Percentiles rank a stretch among this genome's conserved stretches.
Conservation (phyloP, 164 flowering plant genomes). For the Vitis amurensis region DNA sequence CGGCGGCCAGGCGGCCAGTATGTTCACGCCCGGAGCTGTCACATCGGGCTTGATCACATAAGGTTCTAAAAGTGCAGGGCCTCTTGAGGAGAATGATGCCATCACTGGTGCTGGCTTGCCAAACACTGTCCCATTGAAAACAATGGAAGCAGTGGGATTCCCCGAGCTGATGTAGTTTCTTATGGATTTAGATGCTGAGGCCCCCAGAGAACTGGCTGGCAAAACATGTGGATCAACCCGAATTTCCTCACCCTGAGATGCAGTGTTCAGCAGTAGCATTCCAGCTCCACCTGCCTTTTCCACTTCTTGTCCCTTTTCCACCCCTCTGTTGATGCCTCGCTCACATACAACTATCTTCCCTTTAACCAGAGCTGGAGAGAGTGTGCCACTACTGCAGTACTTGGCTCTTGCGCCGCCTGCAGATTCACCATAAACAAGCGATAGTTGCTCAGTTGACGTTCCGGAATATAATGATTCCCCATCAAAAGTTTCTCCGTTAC, state of each 20-base stretch:
- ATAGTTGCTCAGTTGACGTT: constrained; percentile 28
- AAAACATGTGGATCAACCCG: constrained; percentile 57
- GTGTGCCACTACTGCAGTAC: constrained; percentile 47
- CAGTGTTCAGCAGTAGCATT: constrained; percentile 52
- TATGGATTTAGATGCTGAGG: constrained; percentile 38
- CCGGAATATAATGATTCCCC: constrained; percentile 66
- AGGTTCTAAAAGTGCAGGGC: constrained; percentile 48
- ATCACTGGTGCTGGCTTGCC: constrained; percentile 58
- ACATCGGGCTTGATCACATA: constrained; percentile 75
- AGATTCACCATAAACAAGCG: constrained; percentile 45
- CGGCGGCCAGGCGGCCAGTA: constrained; percentile 77
- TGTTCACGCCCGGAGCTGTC: constrained; percentile 74
- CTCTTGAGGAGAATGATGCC: constrained; percentile 76
- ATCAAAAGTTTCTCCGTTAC: constrained; percentile 40
- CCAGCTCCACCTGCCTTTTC: constrained; percentile 64
- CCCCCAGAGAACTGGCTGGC: constrained; percentile 58
- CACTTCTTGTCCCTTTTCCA: constrained; percentile 56
- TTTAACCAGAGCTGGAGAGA: constrained; percentile 38
- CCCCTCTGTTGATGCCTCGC: constrained; percentile 42
- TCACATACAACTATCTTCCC: constrained; percentile 73
- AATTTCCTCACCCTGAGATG: constrained; percentile 57
- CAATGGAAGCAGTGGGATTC: constrained; percentile 43
- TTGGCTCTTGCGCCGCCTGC: constrained; percentile 45
- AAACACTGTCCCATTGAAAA: constrained; percentile 49
- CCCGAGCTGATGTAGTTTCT: constrained; percentile 29